Conservation (phyloP, 495 filamentous ascomycete genomes). For the Aspergillus sclerotioniger region DNA sequence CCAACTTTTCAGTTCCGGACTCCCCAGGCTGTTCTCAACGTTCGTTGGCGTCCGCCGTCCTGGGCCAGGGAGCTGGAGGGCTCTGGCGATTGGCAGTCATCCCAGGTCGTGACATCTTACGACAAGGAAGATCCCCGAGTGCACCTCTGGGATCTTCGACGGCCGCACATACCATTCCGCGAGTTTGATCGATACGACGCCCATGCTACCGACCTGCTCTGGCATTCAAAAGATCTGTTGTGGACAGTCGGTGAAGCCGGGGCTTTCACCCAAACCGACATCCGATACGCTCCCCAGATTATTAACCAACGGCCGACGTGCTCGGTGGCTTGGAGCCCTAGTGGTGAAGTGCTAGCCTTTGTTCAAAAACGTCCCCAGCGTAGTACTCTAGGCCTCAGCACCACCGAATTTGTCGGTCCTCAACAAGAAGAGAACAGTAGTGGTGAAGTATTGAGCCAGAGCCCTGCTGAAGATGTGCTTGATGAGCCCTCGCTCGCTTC, state of each 20-base stretch:
- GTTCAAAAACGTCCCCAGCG: conserved; percentile 47
- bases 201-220: conserved; percentile 74
- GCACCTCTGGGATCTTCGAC: conserved; percentile 89
- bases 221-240: conserved; percentile 85
- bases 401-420: conserved; percentile 32
- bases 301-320: conserved; percentile 57
- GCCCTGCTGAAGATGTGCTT: conserved; percentile 62
- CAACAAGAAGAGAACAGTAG: conserved; percentile 34
- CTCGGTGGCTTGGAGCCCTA: conserved; percentile 47
- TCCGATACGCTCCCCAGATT: conserved; percentile 77
- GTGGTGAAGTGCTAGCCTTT: conserved; percentile 47
- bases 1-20: conserved; percentile 59
- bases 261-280: conserved; percentile 82
- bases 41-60: conserved; percentile 82
- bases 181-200: conserved; percentile 75
- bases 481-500: conserved; percentile 58
- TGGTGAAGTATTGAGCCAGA: conserved; percentile 57
- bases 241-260: conserved; percentile 89
- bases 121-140: conserved; percentile 65
- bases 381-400: conserved; percentile 33
- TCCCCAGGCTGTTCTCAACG: conserved; percentile 67
- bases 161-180: conserved; percentile 81
- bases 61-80: conserved; percentile 66
- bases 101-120: conserved; percentile 67
- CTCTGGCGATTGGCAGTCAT: conserved; percentile 63